Evolutionary conservation across 345 rosid genomes (phyloP).

Genomic region (Raphanus sativus): DNA sequence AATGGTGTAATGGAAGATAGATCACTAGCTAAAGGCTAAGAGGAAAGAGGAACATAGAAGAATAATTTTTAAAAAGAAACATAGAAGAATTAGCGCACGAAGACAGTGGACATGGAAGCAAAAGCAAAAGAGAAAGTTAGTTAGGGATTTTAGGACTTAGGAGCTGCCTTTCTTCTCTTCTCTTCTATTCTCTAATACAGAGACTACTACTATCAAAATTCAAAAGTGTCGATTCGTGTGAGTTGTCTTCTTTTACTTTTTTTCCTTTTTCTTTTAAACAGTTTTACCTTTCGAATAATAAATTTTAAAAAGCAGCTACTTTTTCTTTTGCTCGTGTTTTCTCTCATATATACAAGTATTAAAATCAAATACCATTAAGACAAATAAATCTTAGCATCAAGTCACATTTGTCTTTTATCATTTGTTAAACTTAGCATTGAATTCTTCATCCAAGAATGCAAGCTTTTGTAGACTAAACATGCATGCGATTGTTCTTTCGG

Average conservation of each 20-base stretch:
- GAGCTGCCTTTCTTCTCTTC: constrained; percentile 28
- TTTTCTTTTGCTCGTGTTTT: constrained; percentile 31
- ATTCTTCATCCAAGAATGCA: constrained; percentile 20
- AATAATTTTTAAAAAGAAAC: neutral
- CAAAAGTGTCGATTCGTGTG: constrained; percentile 35
- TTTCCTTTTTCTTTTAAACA: constrained; percentile 22
- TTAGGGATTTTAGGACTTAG: neutral
- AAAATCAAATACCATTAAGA: neutral
- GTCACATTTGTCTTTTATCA: constrained; percentile 36
- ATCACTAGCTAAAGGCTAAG: neutral
- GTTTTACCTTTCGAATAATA: constrained; percentile 32
- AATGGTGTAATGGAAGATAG: neutral
- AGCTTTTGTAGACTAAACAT: neutral
- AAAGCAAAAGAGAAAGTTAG: constrained; percentile 36
- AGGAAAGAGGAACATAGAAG: neutral
- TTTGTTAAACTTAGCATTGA: constrained; percentile 29
- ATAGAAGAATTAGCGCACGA: constrained; percentile 20
- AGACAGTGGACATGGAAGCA: constrained; percentile 20
- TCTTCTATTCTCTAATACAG: constrained; percentile 1
- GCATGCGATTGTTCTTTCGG: too few relatives aligned
- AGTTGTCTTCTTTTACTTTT: constrained; percentile 31
- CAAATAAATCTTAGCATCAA: constrained; percentile 10
- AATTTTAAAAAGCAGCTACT: constrained; percentile 8
- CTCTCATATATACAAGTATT: neutral
- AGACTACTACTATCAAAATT: constrained; percentile 7